phyloP scores from a whole-genome alignment of 2,329 filamentous ascomycete genomes.

The Magnaporthiopsis incrustans region DNA sequence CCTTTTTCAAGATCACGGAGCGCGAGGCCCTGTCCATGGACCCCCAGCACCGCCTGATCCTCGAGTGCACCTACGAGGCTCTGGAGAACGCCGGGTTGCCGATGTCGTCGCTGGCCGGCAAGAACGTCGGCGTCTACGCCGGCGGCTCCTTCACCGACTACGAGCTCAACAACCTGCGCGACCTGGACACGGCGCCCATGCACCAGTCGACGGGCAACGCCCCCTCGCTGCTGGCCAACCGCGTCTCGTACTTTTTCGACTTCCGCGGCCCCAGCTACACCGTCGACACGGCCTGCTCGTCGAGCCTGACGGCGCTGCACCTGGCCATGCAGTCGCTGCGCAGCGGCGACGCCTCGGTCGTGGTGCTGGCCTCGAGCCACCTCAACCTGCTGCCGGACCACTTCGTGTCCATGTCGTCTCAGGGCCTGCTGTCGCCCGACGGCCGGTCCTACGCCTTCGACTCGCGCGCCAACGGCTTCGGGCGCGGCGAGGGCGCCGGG shows the following conservation, averaged over 20 bases:
- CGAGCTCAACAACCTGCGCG: slow-evolving; percentile 13
- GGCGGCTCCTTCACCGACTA: slow-evolving; percentile 17
- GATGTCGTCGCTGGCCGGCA: slow-evolving; percentile 20
- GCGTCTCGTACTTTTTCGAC: slow-evolving; percentile 18
- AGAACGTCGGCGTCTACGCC: slow-evolving; percentile 24
- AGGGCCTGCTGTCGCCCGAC: slow-evolving; percentile 12
- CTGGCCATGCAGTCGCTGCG: slow-evolving; percentile 12
- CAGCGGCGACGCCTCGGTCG: slow-evolving; percentile 9
- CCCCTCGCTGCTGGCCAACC: slow-evolving; percentile 12
- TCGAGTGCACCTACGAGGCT: slow-evolving; percentile 26
- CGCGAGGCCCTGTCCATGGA: slow-evolving; percentile 27
- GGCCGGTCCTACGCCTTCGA: slow-evolving; percentile 21
- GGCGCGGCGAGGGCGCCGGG: slow-evolving; percentile 34
- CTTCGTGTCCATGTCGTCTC: slow-evolving; percentile 13
- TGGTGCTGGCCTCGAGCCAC: slow-evolving; percentile 8
- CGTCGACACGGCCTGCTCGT: slow-evolving; percentile 15
- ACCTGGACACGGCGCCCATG: slow-evolving; percentile 16
- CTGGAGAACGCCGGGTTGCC: slow-evolving; percentile 25
- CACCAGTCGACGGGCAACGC: slow-evolving; percentile 19
- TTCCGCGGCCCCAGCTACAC: slow-evolving; percentile 13
- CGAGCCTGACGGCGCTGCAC: slow-evolving; percentile 13
- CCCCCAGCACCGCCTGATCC: slow-evolving; percentile 22
- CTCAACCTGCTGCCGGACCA: slow-evolving; percentile 12
- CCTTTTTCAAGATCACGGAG: slow-evolving; percentile 28
- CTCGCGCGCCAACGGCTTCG: slow-evolving; percentile 35